Evolutionary conservation across 164 flowering plant species (phyloP), one percentile per base, ranked within the genome.

Genomic region (Magnolia sinica): DNA sequence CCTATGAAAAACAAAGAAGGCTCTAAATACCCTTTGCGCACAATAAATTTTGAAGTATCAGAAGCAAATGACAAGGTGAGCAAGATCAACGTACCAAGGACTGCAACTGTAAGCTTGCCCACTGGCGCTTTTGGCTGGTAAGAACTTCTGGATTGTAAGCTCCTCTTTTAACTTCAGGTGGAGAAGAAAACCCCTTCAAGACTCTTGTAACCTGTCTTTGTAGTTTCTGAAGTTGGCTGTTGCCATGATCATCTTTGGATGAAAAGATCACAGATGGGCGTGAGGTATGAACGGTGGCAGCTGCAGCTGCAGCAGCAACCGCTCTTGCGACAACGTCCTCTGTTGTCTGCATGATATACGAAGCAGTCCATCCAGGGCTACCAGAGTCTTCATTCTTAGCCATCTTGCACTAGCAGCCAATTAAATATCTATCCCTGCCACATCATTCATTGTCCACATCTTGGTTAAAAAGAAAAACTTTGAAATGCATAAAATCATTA

Each of bases 81-180:
- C 4, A 23, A 74, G 58, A 69, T 50, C 18, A 70, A 29, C 88
- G 23, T 90, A 94, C 99, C 98, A 96, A 84, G 76, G 89, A 84
- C 75, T 89, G 98, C 85, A 88, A 80, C 82, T 96, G 99, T 84
- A 89, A 88, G 81, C 83, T 93, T 72, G 98, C 97, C 99, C 99
- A 96, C 80, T 96, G 99, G 49, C 99, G 97, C 83, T 96, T 96
- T 81, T 84, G 96, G 82, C 88, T 94, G 63, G 99, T 96, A 55
- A 96, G 80, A 80, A 94, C 87, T 85, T 96, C 99, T 16, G 99
- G 99, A 78, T 96, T 96, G 82, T 94, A 96, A 67, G 79, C 79
- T 72, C 81, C 81, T 74, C 75, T 78, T 84, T 87, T 92, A 74
- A 79, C 77, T 78, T 92, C 91, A 59, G 90, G 78, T 72, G 98